phyloP scores from a whole-genome alignment of 345 rosid genomes.

The Brassica rapa region DNA sequence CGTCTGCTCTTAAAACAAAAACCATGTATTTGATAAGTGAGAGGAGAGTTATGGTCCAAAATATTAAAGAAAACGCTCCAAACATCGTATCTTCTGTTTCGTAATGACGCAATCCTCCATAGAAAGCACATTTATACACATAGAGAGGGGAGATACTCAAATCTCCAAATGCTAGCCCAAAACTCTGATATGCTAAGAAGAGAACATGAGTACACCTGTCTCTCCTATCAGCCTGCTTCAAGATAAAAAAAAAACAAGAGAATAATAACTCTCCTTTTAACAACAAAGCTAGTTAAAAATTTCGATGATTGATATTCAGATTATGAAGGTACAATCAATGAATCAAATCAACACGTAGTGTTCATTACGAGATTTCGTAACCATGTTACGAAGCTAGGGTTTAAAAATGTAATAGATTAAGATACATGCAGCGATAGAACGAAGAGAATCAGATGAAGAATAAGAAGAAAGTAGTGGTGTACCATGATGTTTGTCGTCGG shows the following conservation, averaged over 20 bases:
- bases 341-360: background rate
- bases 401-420: background rate
- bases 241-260: background rate
- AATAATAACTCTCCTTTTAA: background rate
- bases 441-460: background rate
- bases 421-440: background rate
- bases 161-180: slow-evolving; percentile 76
- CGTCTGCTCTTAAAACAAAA: slow-evolving; percentile 63
- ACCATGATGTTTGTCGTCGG: background rate
- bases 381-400: background rate
- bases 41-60: slow-evolving; percentile 83
- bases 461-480: background rate
- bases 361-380: background rate
- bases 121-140: slow-evolving; percentile 77
- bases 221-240: slow-evolving; percentile 61
- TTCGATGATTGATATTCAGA: background rate
- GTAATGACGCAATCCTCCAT: slow-evolving; percentile 56
- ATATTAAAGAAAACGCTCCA: slow-evolving; percentile 81
- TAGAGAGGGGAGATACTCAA: slow-evolving; percentile 85
- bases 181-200: slow-evolving; percentile 80
- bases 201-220: slow-evolving; percentile 51
- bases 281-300: background rate
- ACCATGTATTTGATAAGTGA: slow-evolving; percentile 73
- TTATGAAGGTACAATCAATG: background rate
- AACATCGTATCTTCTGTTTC: slow-evolving; percentile 69